Conservation (phyloP, 257 asterid species). For the Cruciata laevipes region DNA sequence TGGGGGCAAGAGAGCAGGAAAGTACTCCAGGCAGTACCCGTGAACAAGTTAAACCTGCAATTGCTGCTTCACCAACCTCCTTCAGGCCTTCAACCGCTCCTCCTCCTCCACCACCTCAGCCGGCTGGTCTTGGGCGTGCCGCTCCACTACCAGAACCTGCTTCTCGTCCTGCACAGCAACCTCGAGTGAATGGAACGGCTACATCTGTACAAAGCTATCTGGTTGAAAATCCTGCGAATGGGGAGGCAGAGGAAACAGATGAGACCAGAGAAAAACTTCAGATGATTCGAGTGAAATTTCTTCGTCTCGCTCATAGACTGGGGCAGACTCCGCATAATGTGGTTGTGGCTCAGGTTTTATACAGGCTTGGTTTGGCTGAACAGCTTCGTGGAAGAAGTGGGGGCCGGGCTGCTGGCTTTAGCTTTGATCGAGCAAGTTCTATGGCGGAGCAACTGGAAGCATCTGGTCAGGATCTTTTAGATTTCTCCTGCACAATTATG, state of each 20-base stretch:
- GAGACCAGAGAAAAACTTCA: conserved; percentile 99
- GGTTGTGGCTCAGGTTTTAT: conserved; percentile 96
- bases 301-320: conserved; percentile 90
- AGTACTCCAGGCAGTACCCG: conserved; percentile 12
- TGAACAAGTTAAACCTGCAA: conserved; percentile 32
- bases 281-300: conserved; percentile 93
- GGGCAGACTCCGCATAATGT: conserved; percentile 99
- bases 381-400: conserved; percentile 94
- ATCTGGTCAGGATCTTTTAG: conserved; percentile 83
- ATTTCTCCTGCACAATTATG: conserved; percentile 96
- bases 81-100: conserved; percentile 23
- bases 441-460: conserved; percentile 99
- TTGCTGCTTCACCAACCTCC: conserved; percentile 34
- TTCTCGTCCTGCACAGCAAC: conserved; percentile 65
- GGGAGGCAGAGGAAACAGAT: conserved; percentile 84
- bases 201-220: conserved; percentile 57
- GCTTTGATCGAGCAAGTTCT: conserved; percentile 98
- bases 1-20: conserved; percentile 29
- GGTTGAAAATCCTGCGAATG: conserved; percentile 61
- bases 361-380: conserved; percentile 93
- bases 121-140: conserved; percentile 93
- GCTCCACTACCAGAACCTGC: conserved; percentile 74
- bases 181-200: conserved; percentile 73
- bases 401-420: conserved; percentile 79
- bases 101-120: conserved; percentile 42